These are phyloP conservation scores for Trebouxiophyceae sp. DNA, from an alignment of 163 green algal species.

Conservation along the genomic window DNA sequence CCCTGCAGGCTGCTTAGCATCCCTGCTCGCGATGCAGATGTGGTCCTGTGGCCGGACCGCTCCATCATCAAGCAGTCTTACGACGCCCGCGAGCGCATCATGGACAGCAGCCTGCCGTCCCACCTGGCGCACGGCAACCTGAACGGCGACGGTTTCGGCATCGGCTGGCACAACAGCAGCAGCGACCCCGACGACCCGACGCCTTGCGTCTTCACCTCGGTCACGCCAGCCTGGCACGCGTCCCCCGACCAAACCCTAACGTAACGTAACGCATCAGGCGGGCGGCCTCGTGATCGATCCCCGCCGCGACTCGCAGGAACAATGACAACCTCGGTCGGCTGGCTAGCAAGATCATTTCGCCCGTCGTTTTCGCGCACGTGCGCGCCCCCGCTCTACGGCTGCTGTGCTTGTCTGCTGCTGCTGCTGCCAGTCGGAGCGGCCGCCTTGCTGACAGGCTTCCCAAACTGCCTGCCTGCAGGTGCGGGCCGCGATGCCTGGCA, in stretches of 20 bases:
- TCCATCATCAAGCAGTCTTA: constrained; percentile 91
- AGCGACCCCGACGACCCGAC: constrained; percentile 41
- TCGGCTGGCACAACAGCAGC: constrained; percentile 55
- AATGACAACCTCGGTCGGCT: constrained; percentile 90
- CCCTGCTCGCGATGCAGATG: too few relatives aligned
- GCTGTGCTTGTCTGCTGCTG: too few relatives aligned
- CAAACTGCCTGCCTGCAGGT: constrained; percentile 9
- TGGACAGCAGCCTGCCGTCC: constrained; percentile 59
- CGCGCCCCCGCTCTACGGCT: constrained; percentile 31
- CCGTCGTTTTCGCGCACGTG: constrained; percentile 94
- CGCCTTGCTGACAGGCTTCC: too few relatives aligned
- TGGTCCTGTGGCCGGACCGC: constrained; percentile 69
- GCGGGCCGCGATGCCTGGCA: constrained; percentile 69
- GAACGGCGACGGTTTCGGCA: constrained; percentile 78
- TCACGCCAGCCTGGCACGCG: constrained; percentile 81
- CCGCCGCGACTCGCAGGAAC: too few relatives aligned
- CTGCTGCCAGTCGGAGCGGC: too few relatives aligned
- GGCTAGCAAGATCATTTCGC: constrained; percentile 79
- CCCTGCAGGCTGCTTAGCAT: too few relatives aligned
- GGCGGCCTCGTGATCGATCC: too few relatives aligned
- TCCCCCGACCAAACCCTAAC: not conserved
- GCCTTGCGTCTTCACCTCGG: constrained; percentile 86
- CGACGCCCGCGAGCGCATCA: constrained; percentile 70
- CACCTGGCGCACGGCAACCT: constrained; percentile 64
- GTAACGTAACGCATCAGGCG: too few relatives aligned